Percentiles rank a stretch among this genome's conserved stretches.
phyloP scores from a whole-genome alignment of 352 stramenopile genomes.

The Pythium folliculosum region DNA sequence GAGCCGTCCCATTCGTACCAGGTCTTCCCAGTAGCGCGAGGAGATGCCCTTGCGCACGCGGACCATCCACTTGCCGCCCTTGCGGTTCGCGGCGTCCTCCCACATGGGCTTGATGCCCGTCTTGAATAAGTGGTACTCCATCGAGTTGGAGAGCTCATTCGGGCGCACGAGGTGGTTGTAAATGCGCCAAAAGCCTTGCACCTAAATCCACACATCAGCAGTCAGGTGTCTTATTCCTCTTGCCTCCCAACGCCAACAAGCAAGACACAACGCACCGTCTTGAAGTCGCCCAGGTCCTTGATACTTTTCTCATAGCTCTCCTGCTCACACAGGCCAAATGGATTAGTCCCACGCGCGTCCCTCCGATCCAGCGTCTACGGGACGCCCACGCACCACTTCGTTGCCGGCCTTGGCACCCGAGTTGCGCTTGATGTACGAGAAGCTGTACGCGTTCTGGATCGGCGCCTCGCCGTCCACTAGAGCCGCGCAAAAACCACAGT shows the following conservation, averaged over 20 bases:
- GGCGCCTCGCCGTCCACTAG: slow-evolving; percentile 48
- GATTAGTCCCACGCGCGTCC: not conserved
- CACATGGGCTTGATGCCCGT: slow-evolving; percentile 94
- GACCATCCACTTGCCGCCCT: slow-evolving; percentile 93
- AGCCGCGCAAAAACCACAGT: not conserved
- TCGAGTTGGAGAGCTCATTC: slow-evolving; percentile 89
- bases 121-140: slow-evolving; percentile 94
- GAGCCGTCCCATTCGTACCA: slow-evolving; percentile 44
- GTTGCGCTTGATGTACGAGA: slow-evolving; percentile 90
- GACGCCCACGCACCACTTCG: slow-evolving; percentile 38
- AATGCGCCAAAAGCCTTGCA: slow-evolving; percentile 93
- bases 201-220: slow-evolving; percentile 25
- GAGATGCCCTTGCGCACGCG: slow-evolving; percentile 91
- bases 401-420: slow-evolving; percentile 68
- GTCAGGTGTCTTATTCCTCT: too few species aligned
- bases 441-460: slow-evolving; percentile 90
- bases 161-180: slow-evolving; percentile 93
- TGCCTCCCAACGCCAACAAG: too few species aligned
- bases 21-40: slow-evolving; percentile 91
- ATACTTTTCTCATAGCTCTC: slow-evolving; percentile 95
- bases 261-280: slow-evolving; percentile 53
- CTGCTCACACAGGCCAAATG: slow-evolving; percentile 22
- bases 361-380: too few species aligned
- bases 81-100: slow-evolving; percentile 91
- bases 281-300: slow-evolving; percentile 92